A percentile compares a stretch with the other conserved stretches of the same genome.
phyloP scores from a whole-genome alignment of 805 yeast species.

The Metschnikowia gelsemii region DNA sequence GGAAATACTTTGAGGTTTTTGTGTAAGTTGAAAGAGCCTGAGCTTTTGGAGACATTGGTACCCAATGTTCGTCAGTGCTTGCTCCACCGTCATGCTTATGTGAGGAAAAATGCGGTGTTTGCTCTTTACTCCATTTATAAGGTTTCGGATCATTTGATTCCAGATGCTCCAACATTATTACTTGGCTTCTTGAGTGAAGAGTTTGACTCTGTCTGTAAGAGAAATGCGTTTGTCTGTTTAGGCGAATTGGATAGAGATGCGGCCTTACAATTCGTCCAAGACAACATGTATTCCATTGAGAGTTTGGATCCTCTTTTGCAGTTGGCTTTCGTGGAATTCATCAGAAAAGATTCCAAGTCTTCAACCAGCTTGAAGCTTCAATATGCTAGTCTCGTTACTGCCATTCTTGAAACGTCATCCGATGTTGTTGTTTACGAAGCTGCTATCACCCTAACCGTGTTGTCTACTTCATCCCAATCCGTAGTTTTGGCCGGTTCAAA shows the following conservation, averaged over 20 bases:
- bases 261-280: conserved; percentile 79
- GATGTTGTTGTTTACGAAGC: conserved; percentile 87
- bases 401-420: conserved; percentile 67
- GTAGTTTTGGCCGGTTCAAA: conserved; percentile 79
- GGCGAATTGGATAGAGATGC: conserved; percentile 80
- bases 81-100: conserved; percentile 96
- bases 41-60: conserved; percentile 89
- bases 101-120: conserved; percentile 93
- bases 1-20: conserved; percentile 93
- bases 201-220: conserved; percentile 88
- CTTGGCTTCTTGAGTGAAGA: conserved; percentile 72
- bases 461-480: conserved; percentile 61
- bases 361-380: conserved; percentile 64
- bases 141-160: conserved; percentile 82
- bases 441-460: conserved; percentile 68
- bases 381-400: conserved; percentile 70
- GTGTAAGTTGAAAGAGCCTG: conserved; percentile 88
- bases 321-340: conserved; percentile 86
- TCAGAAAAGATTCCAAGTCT: conserved; percentile 60
- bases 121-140: conserved; percentile 81
- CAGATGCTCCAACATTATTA: conserved; percentile 91
- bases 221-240: conserved; percentile 91
- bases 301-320: conserved; percentile 80
- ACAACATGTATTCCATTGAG: conserved; percentile 57
- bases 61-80: conserved; percentile 89